These are phyloP conservation scores for Metschnikowia shivogae DNA, from an alignment of 805 yeast species.

Conservation along the genomic window DNA sequence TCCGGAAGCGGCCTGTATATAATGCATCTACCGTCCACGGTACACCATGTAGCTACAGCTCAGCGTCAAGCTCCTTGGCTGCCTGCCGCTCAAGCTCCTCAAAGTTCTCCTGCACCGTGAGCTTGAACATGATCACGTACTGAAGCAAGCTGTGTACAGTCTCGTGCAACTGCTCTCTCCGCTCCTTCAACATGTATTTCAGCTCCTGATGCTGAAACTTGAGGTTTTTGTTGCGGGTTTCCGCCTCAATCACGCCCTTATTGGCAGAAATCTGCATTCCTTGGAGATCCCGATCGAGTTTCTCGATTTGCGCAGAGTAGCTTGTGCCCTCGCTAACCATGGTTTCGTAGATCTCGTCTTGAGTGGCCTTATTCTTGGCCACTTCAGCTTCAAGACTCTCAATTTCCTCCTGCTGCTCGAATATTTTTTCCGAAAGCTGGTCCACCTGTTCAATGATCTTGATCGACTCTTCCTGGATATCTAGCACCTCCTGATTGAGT, in stretches of 20 bases:
- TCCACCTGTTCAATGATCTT: constrained; percentile 58
- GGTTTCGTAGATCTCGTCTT: constrained; percentile 53
- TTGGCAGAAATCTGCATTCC: constrained; percentile 44
- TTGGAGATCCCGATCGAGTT: constrained; percentile 54
- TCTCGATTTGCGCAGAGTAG: constrained; percentile 62
- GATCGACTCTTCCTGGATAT: constrained; percentile 53
- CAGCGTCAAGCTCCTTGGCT: constrained; percentile 31
- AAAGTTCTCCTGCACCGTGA: constrained; percentile 59
- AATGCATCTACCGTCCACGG: too few relatives aligned
- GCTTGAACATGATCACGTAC: constrained; percentile 58
- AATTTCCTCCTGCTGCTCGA: constrained; percentile 52
- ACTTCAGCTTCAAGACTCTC: constrained; percentile 58
- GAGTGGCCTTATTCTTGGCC: constrained; percentile 46
- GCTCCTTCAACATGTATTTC: constrained; percentile 42
- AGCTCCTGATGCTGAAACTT: constrained; percentile 51
- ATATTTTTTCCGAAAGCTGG: constrained; percentile 48
- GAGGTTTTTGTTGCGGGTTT: constrained; percentile 44
- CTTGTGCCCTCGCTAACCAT: constrained; percentile 50
- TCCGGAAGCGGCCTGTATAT: too few relatives aligned
- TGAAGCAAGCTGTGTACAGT: constrained; percentile 58
- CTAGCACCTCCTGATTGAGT: constrained; percentile 43
- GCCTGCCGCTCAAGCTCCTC: constrained; percentile 54
- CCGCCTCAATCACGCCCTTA: constrained; percentile 47
- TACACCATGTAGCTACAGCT: neutral
- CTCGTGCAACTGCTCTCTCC: constrained; percentile 47